phyloP scores from a whole-genome alignment of 2,329 filamentous ascomycete species.

The Diaporthe ilicicola region DNA sequence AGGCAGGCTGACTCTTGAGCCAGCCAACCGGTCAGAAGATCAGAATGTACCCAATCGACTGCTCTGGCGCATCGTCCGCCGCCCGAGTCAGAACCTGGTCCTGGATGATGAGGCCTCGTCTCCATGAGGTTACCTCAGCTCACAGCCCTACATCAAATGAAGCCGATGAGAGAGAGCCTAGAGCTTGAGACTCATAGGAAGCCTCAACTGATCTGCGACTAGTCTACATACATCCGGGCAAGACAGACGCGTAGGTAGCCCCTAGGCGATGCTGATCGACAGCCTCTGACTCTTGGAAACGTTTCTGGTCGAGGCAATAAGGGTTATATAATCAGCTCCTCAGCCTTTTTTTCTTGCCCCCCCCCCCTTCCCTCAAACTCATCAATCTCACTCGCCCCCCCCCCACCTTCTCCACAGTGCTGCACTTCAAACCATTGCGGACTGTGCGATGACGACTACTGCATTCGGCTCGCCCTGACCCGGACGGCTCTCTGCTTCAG shows the following conservation, averaged over 20 bases:
- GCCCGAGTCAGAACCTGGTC: constrained; percentile 11
- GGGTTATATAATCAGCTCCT: not conserved
- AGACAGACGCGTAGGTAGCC: not conserved
- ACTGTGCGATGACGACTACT: constrained; percentile 28
- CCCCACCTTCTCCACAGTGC: constrained; percentile 18
- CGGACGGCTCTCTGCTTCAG: constrained; percentile 18
- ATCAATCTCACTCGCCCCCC: not conserved
- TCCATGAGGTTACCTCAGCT: not conserved
- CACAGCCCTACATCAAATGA: too few relatives aligned
- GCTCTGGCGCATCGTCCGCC: not conserved
- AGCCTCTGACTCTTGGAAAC: constrained; percentile 17
- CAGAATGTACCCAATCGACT: not conserved
- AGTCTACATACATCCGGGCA: too few relatives aligned
- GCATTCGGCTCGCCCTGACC: constrained; percentile 20
- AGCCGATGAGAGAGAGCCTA: not conserved
- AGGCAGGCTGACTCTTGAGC: constrained; percentile 9
- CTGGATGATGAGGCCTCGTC: constrained; percentile 4
- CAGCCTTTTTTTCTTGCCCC: not conserved
- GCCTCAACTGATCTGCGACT: not conserved
- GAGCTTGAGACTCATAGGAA: not conserved
- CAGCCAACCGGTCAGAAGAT: not conserved
- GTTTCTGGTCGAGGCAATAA: not conserved
- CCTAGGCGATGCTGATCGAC: not conserved
- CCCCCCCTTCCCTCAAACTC: not conserved
- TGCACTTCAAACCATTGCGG: not conserved